Percentiles rank a stretch among this genome's conserved stretches.
These are phyloP conservation scores for Babesia sp. DNA, from an alignment of 169 alveolate genomes.

Conservation along the genomic window DNA sequence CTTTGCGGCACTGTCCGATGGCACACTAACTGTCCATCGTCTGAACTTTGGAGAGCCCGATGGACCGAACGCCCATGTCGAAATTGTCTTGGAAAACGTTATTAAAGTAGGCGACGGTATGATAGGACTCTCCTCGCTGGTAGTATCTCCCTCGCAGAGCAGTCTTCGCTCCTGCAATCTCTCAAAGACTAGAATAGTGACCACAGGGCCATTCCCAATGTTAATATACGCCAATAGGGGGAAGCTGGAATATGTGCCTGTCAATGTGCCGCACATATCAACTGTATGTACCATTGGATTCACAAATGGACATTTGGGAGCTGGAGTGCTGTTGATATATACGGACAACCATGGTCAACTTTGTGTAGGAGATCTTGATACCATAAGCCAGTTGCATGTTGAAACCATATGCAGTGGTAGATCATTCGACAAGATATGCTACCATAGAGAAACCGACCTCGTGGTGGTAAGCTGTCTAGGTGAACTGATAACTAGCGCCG, in stretches of 20 bases:
- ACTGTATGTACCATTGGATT: background rate
- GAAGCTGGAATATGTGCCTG: slow-evolving; percentile 30
- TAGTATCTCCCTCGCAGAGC: background rate
- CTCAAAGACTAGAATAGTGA: background rate
- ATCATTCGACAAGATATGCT: slow-evolving; percentile 45
- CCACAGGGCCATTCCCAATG: slow-evolving; percentile 50
- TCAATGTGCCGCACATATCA: slow-evolving; percentile 22
- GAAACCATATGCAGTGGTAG: slow-evolving; percentile 46
- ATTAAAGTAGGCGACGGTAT: slow-evolving; percentile 27
- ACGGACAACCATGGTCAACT: slow-evolving; percentile 4
- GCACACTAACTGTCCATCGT: slow-evolving; percentile 30
- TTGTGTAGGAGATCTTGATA: slow-evolving; percentile 37
- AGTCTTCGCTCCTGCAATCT: slow-evolving; percentile 12
- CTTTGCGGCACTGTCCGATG: slow-evolving; percentile 55
- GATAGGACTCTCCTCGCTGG: slow-evolving; percentile 12
- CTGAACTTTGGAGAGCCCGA: background rate
- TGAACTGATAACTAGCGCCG: slow-evolving; percentile 28
- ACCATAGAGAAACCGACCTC: slow-evolving; percentile 42
- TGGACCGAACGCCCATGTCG: background rate
- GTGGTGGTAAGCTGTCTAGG: slow-evolving; percentile 47
- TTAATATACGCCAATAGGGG: slow-evolving; percentile 38
- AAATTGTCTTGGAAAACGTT: slow-evolving; percentile 1
- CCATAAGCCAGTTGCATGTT: slow-evolving; percentile 42
- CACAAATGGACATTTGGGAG: background rate
- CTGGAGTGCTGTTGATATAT: slow-evolving; percentile 17